Evolutionary conservation across 495 filamentous ascomycete genomes (phyloP).

Genomic region (Aspergillus avenaceus): DNA sequence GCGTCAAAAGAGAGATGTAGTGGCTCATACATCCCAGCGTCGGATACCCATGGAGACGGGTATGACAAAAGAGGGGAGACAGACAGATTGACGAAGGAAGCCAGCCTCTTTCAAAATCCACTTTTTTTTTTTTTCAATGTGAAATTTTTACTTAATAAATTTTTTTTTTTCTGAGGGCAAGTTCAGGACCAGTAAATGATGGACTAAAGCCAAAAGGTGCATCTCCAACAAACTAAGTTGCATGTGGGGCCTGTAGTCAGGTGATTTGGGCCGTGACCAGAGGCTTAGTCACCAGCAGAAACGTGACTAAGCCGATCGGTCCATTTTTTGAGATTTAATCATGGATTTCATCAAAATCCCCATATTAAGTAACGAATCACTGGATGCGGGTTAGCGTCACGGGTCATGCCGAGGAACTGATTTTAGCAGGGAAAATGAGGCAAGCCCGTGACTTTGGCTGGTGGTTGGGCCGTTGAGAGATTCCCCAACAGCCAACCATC

Average conservation of each 20-base stretch:
- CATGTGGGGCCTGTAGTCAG: conserved; percentile 1
- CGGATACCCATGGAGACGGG: conserved; percentile 34
- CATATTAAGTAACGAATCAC: not conserved
- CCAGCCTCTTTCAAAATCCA: not conserved
- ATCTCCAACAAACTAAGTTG: not conserved
- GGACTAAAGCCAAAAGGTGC: not conserved
- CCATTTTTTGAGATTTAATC: too few species aligned
- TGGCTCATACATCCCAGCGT: conserved; percentile 49
- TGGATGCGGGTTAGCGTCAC: conserved; percentile 6
- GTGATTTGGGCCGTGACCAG: not conserved
- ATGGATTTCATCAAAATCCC: too few species aligned
- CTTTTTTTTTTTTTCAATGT: too few species aligned
- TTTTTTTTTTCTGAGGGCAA: too few species aligned
- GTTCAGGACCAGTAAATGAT: not conserved
- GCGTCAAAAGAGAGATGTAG: conserved; percentile 44
- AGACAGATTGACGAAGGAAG: conserved; percentile 5
- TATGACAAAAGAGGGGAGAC: conserved; percentile 14
- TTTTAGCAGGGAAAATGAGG: not conserved
- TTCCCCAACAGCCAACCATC: not conserved
- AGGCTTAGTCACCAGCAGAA: not conserved
- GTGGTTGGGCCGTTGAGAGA: conserved; percentile 18
- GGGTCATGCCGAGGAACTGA: conserved; percentile 4
- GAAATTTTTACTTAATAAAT: too few species aligned
- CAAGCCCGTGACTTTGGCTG: conserved; percentile 9
- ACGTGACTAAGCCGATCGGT: not conserved